Base-by-base conservation (phyloP, 2,329 filamentous ascomycete genomes). In the Coniosporium tulheliwenetii region DNA sequence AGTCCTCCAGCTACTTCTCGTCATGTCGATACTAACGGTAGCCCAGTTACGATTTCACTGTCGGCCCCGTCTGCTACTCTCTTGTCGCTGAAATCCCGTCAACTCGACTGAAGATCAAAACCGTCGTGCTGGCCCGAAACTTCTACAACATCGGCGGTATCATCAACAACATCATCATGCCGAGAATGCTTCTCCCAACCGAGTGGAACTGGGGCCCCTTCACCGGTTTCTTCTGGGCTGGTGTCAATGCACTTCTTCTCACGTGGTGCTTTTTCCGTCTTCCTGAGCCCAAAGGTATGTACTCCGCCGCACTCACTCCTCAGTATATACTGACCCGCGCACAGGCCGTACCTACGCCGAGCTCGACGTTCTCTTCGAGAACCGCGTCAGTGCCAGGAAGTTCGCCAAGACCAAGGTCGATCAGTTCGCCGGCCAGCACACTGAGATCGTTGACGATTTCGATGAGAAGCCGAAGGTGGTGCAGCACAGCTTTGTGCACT, bases 141-240 rank as follows among this genome's bases (percentile, higher is more conserved):
- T 50, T 61, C 14, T 74, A 71, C 55, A 70, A 74, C 45, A 54
- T 71, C 5, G 51, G 55, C 15, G 63, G 63, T 41, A 68, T 75
- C 35, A 45, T 64, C 16, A 63, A 60, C 48, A 71, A 63, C 37
- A 37, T 39, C 30, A 19, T 49, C 30, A 43, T 47, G 15, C 45
- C 43, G 4, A 37, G 39, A 12, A 41, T 54, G 44, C 42, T 53
- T 36, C 50, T 51, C 32, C 48, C 49, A 1, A 39, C 16, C 13
- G 44, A 40, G 19, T 47, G 45, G 45, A 26, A 42, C 19, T 46
- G 41, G 44, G 38, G 38, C 1, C 38, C 31, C 10, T 46, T 43
- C 10, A 75, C 85, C 0, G 85, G 86, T 26, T 93, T 93, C 64
- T 93, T 93, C 67, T 85, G 85, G 82, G 79, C 76, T 10, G 82